A percentile compares a stretch with the other conserved stretches of the same genome.
phyloP scores from a whole-genome alignment of 768 basidiomycete species.

The Russula ochroleuca region DNA sequence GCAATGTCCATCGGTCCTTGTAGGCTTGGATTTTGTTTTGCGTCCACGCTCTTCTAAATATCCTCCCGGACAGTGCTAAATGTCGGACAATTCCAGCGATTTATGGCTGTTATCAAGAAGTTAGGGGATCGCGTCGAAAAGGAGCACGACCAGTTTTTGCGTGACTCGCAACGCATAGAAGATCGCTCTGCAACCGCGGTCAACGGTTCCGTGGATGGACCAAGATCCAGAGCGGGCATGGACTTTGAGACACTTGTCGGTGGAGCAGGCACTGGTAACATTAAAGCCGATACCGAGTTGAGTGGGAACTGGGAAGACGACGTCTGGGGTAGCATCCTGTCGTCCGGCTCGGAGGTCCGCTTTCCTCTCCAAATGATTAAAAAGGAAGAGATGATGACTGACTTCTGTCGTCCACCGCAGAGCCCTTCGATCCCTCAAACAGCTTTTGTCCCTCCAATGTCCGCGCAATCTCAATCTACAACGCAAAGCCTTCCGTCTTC shows the following conservation, averaged over 20 bases:
- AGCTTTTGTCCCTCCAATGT: conserved; percentile 17
- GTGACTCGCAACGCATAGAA: conserved; percentile 88
- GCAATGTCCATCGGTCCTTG: conserved; percentile 95
- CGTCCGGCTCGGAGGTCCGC: conserved; percentile 39
- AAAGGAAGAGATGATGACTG: background rate
- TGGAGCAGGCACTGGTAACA: conserved; percentile 43
- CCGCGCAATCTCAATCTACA: conserved; percentile 26
- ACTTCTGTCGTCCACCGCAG: conserved; percentile 18
- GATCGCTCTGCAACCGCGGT: conserved; percentile 56
- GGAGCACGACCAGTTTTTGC: conserved; percentile 88
- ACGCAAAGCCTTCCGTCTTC: conserved; percentile 28
- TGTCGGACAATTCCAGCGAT: conserved; percentile 83
- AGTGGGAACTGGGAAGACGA: conserved; percentile 71
- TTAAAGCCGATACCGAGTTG: conserved; percentile 44
- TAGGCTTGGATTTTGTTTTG: conserved; percentile 32
- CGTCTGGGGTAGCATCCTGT: conserved; percentile 77
- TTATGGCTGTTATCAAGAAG: conserved; percentile 81
- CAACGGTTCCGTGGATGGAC: conserved; percentile 35
- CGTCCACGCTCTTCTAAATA: background rate
- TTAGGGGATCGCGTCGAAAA: conserved; percentile 83
- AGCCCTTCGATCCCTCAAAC: conserved; percentile 34
- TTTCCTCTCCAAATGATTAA: background rate
- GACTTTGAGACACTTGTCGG: conserved; percentile 89
- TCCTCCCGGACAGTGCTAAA: conserved; percentile 52
- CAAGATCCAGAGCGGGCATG: conserved; percentile 46